A percentile compares a stretch with the other conserved stretches of the same genome.
These are phyloP conservation scores for Lomentospora prolificans DNA, from an alignment of 2,329 filamentous ascomycete species.

Conservation along the genomic window DNA sequence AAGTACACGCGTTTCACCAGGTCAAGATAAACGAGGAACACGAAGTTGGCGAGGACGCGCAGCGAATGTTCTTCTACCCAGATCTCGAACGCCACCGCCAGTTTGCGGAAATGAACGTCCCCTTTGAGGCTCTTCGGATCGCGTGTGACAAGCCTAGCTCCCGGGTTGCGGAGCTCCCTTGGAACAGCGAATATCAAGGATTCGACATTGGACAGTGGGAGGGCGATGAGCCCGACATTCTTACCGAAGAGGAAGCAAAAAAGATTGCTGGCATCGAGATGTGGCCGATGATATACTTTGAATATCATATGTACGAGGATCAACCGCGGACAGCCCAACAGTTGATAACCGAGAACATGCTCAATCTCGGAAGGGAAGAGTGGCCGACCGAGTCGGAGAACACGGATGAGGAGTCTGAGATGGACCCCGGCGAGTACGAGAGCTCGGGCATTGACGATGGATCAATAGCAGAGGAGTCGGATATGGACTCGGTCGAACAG, in stretches of 20 bases:
- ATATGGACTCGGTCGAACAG: background rate
- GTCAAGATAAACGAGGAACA: background rate
- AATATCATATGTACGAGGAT: background rate
- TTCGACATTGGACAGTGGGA: background rate
- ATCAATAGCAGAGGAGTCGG: background rate
- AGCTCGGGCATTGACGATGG: background rate
- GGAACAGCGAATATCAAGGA: background rate
- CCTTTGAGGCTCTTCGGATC: background rate
- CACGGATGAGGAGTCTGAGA: background rate
- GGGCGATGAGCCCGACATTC: background rate
- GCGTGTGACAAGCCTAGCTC: background rate
- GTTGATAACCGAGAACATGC: background rate
- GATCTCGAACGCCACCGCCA: background rate
- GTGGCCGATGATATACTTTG: background rate
- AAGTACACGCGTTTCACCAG: background rate
- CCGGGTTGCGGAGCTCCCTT: background rate
- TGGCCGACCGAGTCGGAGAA: background rate
- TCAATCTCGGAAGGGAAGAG: background rate
- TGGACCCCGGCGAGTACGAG: background rate
- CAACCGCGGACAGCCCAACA: background rate
- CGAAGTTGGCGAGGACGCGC: background rate
- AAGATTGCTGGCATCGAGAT: background rate
- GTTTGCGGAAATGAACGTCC: background rate
- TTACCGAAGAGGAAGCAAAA: background rate
- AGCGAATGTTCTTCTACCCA: background rate